These are phyloP conservation scores for Cladosporium sp. DNA, from an alignment of 2,329 filamentous ascomycete genomes.

Conservation along the genomic window DNA sequence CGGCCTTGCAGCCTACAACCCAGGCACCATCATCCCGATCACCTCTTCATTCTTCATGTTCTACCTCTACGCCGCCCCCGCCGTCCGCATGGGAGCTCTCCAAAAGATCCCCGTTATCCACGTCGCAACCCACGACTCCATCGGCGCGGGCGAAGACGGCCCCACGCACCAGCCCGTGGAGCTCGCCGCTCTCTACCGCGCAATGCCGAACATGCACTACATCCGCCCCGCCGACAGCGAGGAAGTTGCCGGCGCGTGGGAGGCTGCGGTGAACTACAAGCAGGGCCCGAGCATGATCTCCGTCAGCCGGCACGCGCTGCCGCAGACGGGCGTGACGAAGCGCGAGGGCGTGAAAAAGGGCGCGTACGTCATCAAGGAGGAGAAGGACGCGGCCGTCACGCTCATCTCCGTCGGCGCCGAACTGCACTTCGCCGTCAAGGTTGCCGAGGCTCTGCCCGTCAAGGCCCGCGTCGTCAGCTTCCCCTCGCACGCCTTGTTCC, in stretches of 20 bases:
- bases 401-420: constrained; percentile 47
- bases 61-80: constrained; percentile 33
- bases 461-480: constrained; percentile 45
- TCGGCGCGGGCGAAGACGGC: constrained; percentile 34
- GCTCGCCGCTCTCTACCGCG: constrained; percentile 31
- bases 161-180: constrained; percentile 35
- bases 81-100: constrained; percentile 34
- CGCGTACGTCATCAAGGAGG: constrained; percentile 37
- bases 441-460: constrained; percentile 32
- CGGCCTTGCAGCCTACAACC: constrained; percentile 33
- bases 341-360: constrained; percentile 35
- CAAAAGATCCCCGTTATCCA: constrained; percentile 33
- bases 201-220: constrained; percentile 35
- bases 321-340: constrained; percentile 32
- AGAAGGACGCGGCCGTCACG: constrained; percentile 36
- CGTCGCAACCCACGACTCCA: constrained; percentile 35
- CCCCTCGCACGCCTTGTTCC: constrained; percentile 47
- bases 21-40: constrained; percentile 32
- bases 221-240: constrained; percentile 33
- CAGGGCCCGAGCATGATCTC: constrained; percentile 40
- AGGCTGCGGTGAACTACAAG: constrained; percentile 35
- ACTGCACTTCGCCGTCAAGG: constrained; percentile 41
- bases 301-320: constrained; percentile 37
- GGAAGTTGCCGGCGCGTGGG: constrained; percentile 37
- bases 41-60: constrained; percentile 23